Percentiles rank a stretch among this genome's conserved stretches.
These are phyloP conservation scores for Mycogone perniciosa DNA, from an alignment of 2,329 filamentous ascomycete genomes.

Conservation along the genomic window DNA sequence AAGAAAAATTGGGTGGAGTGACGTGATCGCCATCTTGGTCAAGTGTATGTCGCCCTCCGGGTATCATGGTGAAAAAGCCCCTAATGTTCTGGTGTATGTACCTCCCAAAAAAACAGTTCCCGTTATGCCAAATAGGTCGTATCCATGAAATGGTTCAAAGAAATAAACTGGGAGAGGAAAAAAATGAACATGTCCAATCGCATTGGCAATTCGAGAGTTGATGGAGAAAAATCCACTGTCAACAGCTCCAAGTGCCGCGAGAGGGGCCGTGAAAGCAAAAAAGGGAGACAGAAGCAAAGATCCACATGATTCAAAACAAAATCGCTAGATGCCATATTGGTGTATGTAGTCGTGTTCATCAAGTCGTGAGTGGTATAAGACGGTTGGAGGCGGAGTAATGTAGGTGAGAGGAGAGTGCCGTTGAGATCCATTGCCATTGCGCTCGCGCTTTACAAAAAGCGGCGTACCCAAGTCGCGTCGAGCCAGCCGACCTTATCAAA, in stretches of 20 bases:
- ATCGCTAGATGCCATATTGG: slow-evolving; percentile 12
- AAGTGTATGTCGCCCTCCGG: slow-evolving; percentile 33
- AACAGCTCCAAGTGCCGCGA: background rate
- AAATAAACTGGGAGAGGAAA: background rate
- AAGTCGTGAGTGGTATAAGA: slow-evolving; percentile 14
- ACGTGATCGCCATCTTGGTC: slow-evolving; percentile 28
- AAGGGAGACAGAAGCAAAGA: slow-evolving; percentile 3
- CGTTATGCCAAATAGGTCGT: slow-evolving; percentile 3
- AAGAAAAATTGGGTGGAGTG: slow-evolving; percentile 32
- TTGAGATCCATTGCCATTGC: background rate
- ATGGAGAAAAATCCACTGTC: background rate
- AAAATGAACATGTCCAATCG: background rate
- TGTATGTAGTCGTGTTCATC: slow-evolving; percentile 13
- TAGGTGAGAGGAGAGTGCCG: background rate
- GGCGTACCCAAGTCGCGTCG: slow-evolving; percentile 41
- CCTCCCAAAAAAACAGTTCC: slow-evolving; percentile 16
- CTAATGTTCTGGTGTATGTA: slow-evolving; percentile 31
- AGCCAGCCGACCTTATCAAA: slow-evolving; percentile 87
- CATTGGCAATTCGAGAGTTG: background rate
- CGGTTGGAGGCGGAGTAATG: background rate
- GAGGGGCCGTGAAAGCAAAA: slow-evolving; percentile 7
- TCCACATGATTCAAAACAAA: slow-evolving; percentile 7
- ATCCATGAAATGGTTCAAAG: background rate
- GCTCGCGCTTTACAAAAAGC: slow-evolving; percentile 23
- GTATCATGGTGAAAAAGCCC: slow-evolving; percentile 32